Percentiles rank a stretch among this genome's conserved stretches.
These are phyloP conservation scores for Arctostaphylos glauca DNA, from an alignment of 148 eudicot genomes.

Conservation along the genomic window DNA sequence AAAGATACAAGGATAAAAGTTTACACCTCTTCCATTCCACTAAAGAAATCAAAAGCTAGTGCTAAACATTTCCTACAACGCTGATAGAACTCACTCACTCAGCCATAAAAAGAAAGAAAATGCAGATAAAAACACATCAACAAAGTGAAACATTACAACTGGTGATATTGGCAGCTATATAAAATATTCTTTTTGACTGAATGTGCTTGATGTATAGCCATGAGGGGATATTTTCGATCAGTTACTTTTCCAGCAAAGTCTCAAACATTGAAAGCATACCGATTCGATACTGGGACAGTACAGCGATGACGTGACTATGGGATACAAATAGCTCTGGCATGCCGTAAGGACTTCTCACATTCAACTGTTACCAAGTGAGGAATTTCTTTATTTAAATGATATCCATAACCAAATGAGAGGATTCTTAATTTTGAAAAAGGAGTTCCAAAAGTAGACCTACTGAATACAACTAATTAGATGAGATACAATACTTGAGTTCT, in stretches of 20 bases:
- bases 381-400: too few relatives aligned
- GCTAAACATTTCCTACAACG: too few relatives aligned
- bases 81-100: too few relatives aligned
- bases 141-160: too few relatives aligned
- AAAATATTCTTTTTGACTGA: too few relatives aligned
- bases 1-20: background rate
- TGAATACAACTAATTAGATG: background rate
- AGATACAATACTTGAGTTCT: background rate
- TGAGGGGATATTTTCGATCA: too few relatives aligned
- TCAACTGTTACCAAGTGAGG: background rate
- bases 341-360: background rate
- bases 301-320: background rate
- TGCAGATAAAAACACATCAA: too few relatives aligned
- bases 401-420: background rate
- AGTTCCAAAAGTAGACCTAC: background rate
- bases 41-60: background rate
- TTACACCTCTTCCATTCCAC: background rate
- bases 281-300: background rate
- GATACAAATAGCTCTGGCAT: background rate
- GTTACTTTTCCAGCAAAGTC: background rate
- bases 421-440: background rate
- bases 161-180: background rate
- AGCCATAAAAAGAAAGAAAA: too few relatives aligned
- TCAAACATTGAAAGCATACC: background rate
- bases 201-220: too few relatives aligned